Evolutionary conservation across 441 rosid species (phyloP).

Genomic region (Adansonia gregorii): DNA sequence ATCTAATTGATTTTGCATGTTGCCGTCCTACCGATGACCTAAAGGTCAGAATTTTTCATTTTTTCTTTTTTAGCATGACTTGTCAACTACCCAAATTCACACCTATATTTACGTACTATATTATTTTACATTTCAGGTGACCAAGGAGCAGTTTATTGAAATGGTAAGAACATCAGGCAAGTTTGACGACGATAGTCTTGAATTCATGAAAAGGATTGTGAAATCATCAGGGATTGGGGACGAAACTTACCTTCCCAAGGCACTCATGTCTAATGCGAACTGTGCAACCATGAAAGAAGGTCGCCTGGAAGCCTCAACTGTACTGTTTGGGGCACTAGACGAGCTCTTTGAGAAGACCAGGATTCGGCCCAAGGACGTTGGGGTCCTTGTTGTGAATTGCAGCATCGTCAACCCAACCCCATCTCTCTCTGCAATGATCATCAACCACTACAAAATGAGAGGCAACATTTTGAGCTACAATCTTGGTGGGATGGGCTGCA

Average conservation of each 20-base stretch:
- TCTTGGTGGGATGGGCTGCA: slow-evolving; percentile 95
- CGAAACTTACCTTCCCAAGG: slow-evolving; percentile 74
- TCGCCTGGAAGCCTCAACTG: slow-evolving; percentile 71
- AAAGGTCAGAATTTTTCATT: slow-evolving; percentile 47
- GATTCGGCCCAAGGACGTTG: slow-evolving; percentile 80
- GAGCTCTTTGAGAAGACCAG: slow-evolving; percentile 81
- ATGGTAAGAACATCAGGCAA: slow-evolving; percentile 58
- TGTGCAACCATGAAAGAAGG: slow-evolving; percentile 87
- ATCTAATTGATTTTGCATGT: slow-evolving; percentile 84
- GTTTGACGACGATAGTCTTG: slow-evolving; percentile 58
- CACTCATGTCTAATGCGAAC: slow-evolving; percentile 54
- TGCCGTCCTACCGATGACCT: slow-evolving; percentile 77
- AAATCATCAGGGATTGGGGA: slow-evolving; percentile 83
- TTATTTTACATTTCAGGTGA: slow-evolving; percentile 47
- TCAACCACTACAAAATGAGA: slow-evolving; percentile 91
- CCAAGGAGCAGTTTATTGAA: slow-evolving; percentile 67
- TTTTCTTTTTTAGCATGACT: no score
- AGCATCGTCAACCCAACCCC: slow-evolving; percentile 93
- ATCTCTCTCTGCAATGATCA: slow-evolving; percentile 84
- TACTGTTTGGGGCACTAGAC: slow-evolving; percentile 86
- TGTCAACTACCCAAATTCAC: no score
- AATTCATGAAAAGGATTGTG: slow-evolving; percentile 67
- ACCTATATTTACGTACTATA: neutral
- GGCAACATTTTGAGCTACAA: slow-evolving; percentile 88
- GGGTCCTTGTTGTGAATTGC: slow-evolving; percentile 90